Evolutionary conservation across 805 yeast species (phyloP).

Genomic region (Sugiyamaella boreocaroliniensis): DNA sequence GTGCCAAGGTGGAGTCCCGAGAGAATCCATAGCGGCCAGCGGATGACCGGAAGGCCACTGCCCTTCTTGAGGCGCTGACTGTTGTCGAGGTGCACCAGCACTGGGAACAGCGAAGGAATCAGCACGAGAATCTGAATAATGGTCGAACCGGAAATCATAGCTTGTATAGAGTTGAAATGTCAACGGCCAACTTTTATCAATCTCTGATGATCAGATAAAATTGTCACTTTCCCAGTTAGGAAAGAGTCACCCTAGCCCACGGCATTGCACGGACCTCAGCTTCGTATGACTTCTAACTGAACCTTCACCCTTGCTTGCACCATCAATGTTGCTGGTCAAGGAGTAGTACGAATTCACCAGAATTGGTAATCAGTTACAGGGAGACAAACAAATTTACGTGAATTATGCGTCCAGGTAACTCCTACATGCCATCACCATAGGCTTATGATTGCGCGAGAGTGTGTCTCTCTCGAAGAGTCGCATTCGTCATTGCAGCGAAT

Average conservation of each 20-base stretch:
- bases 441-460: too few relatives aligned
- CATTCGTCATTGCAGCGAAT: too few relatives aligned
- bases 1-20: conserved; percentile 3
- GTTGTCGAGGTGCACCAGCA: conserved; percentile 14
- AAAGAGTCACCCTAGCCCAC: not conserved
- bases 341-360: too few relatives aligned
- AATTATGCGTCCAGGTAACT: too few relatives aligned
- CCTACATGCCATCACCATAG: too few relatives aligned
- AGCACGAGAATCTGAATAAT: conserved; percentile 3
- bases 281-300: too few relatives aligned
- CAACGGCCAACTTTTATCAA: not conserved
- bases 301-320: too few relatives aligned
- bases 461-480: too few relatives aligned
- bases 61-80: not conserved
- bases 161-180: not conserved
- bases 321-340: too few relatives aligned
- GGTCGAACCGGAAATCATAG: not conserved
- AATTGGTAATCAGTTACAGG: too few relatives aligned
- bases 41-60: conserved; percentile 2
- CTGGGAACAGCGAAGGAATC: conserved; percentile 11
- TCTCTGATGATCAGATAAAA: not conserved
- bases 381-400: too few relatives aligned
- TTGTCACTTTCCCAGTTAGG: conserved; percentile 1
- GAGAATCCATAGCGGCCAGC: conserved; percentile 13
- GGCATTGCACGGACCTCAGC: not conserved